Conservation (phyloP, 2,329 filamentous ascomycete species). For the Dothideomycetes sp. region DNA sequence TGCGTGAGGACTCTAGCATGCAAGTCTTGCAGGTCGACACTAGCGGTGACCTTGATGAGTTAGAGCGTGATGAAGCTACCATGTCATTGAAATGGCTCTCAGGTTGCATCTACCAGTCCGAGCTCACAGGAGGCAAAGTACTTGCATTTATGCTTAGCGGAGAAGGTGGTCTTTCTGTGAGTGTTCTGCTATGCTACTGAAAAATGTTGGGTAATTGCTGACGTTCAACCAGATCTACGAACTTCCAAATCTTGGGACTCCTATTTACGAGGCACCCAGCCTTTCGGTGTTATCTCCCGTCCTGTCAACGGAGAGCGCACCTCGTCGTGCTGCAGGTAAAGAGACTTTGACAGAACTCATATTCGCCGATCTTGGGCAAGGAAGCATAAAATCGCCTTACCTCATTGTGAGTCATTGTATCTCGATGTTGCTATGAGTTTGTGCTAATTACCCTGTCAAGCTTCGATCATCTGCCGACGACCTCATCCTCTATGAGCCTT, state of each 20-base stretch:
- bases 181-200: slow-evolving; percentile 24
- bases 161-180: slow-evolving; percentile 65
- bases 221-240: slow-evolving; percentile 55
- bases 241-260: slow-evolving; percentile 61
- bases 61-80: slow-evolving; percentile 53
- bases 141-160: slow-evolving; percentile 70
- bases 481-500: slow-evolving; percentile 78
- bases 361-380: slow-evolving; percentile 76
- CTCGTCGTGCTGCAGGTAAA: slow-evolving; percentile 60
- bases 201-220: neutral
- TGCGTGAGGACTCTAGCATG: slow-evolving; percentile 75
- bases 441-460: slow-evolving; percentile 35
- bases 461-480: slow-evolving; percentile 73
- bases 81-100: slow-evolving; percentile 67
- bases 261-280: slow-evolving; percentile 66
- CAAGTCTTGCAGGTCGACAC: slow-evolving; percentile 71
- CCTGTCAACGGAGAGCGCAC: slow-evolving; percentile 61
- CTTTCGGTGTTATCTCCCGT: slow-evolving; percentile 69
- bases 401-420: slow-evolving; percentile 56
- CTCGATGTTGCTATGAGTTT: neutral
- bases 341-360: slow-evolving; percentile 71
- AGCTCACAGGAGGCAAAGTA: slow-evolving; percentile 42
- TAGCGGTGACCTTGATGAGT: slow-evolving; percentile 75
- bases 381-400: slow-evolving; percentile 60
- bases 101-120: slow-evolving; percentile 72